Percentiles rank a stretch among this genome's conserved stretches.
Evolutionary conservation across 202 grass and related monocot species (phyloP).

Genomic region (Zoysia matrella): DNA sequence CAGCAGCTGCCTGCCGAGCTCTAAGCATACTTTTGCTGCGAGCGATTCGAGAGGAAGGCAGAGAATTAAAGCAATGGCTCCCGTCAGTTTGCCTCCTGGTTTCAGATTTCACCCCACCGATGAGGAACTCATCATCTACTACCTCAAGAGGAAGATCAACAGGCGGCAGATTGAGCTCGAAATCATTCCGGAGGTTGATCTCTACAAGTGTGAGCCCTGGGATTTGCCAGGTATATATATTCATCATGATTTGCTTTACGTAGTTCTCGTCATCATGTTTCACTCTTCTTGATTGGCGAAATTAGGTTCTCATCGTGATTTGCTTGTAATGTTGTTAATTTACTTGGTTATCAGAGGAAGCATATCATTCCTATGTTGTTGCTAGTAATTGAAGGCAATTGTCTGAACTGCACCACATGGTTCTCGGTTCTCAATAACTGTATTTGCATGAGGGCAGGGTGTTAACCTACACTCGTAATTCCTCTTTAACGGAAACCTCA

Average conservation of each 20-base stretch:
- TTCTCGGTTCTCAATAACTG: conserved; percentile 66
- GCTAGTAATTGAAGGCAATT: background rate
- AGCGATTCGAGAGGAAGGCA: background rate
- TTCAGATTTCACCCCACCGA: background rate
- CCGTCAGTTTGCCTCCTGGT: too few species aligned
- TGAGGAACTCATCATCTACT: conserved; percentile 93
- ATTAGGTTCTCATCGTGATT: conserved; percentile 36
- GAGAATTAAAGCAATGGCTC: background rate
- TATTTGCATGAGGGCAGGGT: conserved; percentile 15
- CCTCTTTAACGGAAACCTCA: conserved; percentile 47
- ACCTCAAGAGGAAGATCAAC: conserved; percentile 97
- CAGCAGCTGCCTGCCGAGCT: conserved; percentile 23
- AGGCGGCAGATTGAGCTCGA: conserved; percentile 84
- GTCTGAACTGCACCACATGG: conserved; percentile 39
- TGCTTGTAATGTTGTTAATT: conserved; percentile 34
- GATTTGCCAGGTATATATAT: conserved; percentile 83
- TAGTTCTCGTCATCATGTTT: too few species aligned
- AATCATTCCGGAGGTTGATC: conserved; percentile 29
- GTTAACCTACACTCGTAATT: conserved; percentile 22
- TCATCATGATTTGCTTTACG: conserved; percentile 46
- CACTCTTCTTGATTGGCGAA: too few species aligned
- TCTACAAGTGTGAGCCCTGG: conserved; percentile 99
- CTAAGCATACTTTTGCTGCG: conserved; percentile 34
- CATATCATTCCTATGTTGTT: background rate
- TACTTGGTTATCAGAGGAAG: background rate